Evolutionary conservation across 2,329 filamentous ascomycete genomes (phyloP), one percentile per base, ranked within the genome.

Genomic region (Pseudogymnoascus sp.): DNA sequence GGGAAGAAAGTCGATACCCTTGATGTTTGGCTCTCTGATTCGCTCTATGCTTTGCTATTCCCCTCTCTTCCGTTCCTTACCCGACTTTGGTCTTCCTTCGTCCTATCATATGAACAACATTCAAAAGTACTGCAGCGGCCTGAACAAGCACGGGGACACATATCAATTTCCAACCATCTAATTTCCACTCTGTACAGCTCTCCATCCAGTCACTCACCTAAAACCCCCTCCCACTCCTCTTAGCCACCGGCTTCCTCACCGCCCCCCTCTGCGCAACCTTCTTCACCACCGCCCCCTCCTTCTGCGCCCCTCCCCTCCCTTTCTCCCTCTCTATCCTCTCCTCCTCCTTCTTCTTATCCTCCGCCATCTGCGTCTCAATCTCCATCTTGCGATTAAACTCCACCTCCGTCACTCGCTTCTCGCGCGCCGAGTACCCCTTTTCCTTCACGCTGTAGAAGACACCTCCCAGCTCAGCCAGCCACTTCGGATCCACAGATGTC

Each of bases 371-470:
- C 2, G 88, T 81, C 76, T 97, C 92, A 64, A 97, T 92, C 74
- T 97, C 92, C 81, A 96, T 91, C 74, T 89, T 91, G 59, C 85
- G 81, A 71, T 96, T 97, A 73, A 96, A 96, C 72, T 97, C 93
- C 14, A 86, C 87, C 76, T 97, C 93, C 0, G 88, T 93, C 57
- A 96, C 84, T 60, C 90, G 83, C 75, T 91, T 93, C 69, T 96
- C 89, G 25, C 90, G 81, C 11, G 87, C 85, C 12, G 90, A 96
- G 72, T 96, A 99, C 1, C 93, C 94, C 75, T 99, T 99, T 75
- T 97, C 93, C 76, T 96, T 97, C 70, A 99, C 83, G 1, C 89
- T 94, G 74, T 97, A 99, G 74, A 99, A 99, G 0, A 99, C 94
- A 1, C 92, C 94, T 34, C 95, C 94, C 5, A 99, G 79, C 72